Conservation (phyloP, 257 asterid species). For the Solanum lycopersicoides region DNA sequence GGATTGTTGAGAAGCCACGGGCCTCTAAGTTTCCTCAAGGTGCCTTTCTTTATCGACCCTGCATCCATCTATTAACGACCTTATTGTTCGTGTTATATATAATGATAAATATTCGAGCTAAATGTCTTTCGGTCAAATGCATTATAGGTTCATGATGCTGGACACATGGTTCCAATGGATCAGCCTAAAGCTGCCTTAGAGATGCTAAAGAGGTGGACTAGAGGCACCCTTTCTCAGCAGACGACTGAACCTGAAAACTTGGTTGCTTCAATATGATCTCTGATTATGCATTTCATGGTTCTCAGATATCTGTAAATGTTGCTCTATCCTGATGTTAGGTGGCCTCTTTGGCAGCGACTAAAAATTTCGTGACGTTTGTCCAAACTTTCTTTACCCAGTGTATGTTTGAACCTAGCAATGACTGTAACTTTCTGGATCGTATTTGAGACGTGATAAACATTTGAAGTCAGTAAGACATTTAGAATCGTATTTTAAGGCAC, state of each 20-base stretch:
- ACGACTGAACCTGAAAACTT: constrained; percentile 18
- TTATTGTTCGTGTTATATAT: not conserved
- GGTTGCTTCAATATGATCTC: constrained; percentile 60
- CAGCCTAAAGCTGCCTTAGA: constrained; percentile 79
- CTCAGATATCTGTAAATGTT: not conserved
- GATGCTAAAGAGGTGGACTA: constrained; percentile 84
- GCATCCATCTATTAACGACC: not conserved
- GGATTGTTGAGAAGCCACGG: constrained; percentile 68
- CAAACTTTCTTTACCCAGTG: not conserved
- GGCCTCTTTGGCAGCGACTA: not conserved
- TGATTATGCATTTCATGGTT: not conserved
- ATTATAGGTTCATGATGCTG: constrained; percentile 80
- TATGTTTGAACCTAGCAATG: not conserved
- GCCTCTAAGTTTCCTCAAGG: constrained; percentile 88
- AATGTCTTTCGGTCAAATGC: not conserved
- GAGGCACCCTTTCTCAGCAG: constrained; percentile 42
- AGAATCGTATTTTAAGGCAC: no score
- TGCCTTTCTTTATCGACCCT: constrained; percentile 6
- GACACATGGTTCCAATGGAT: constrained; percentile 99
- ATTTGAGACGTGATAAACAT: not conserved
- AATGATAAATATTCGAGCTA: not conserved
- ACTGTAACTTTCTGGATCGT: not conserved
- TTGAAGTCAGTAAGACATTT: not conserved
- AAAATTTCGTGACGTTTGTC: not conserved
- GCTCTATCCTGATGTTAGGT: not conserved